phyloP scores from a whole-genome alignment of 768 basidiomycete genomes.

The Podaxis sp. region DNA sequence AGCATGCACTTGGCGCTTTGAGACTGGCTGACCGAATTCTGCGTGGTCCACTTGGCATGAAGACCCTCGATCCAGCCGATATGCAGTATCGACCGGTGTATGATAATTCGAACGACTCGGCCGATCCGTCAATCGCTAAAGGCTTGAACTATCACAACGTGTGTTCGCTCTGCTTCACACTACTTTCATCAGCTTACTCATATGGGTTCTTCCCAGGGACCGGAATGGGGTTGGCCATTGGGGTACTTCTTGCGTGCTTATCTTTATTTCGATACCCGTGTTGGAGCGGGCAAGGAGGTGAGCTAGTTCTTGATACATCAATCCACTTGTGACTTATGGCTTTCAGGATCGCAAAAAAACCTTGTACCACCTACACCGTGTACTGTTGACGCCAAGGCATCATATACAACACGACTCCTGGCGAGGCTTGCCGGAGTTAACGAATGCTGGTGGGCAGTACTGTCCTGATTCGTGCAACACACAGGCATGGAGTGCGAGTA shows the following conservation, averaged over 20 bases:
- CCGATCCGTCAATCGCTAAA: constrained; percentile 83
- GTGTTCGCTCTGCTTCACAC: constrained; percentile 19
- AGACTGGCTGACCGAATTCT: constrained; percentile 78
- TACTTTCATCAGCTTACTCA: constrained; percentile 9
- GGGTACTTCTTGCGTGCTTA: constrained; percentile 96
- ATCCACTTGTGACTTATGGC: constrained; percentile 12
- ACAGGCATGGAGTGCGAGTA: constrained; percentile 96
- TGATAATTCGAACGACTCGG: constrained; percentile 90
- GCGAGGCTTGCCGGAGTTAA: constrained; percentile 93
- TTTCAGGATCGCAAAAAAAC: constrained; percentile 65
- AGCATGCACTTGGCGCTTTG: constrained; percentile 78
- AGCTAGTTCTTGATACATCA: constrained; percentile 22
- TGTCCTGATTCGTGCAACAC: constrained; percentile 90
- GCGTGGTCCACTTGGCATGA: constrained; percentile 93
- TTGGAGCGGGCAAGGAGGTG: constrained; percentile 68
- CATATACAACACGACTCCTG: constrained; percentile 83
- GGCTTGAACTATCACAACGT: constrained; percentile 95
- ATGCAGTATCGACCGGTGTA: constrained; percentile 88
- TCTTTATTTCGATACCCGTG: constrained; percentile 77
- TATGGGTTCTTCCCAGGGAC: constrained; percentile 52
- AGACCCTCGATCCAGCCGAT: constrained; percentile 87
- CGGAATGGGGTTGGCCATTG: constrained; percentile 93
- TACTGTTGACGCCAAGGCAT: constrained; percentile 65
- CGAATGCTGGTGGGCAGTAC: constrained; percentile 78
- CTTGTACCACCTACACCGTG: constrained; percentile 75